Base-by-base conservation (phyloP, 208 protist genomes). In the Acanthamoeba castellanii region DNA sequence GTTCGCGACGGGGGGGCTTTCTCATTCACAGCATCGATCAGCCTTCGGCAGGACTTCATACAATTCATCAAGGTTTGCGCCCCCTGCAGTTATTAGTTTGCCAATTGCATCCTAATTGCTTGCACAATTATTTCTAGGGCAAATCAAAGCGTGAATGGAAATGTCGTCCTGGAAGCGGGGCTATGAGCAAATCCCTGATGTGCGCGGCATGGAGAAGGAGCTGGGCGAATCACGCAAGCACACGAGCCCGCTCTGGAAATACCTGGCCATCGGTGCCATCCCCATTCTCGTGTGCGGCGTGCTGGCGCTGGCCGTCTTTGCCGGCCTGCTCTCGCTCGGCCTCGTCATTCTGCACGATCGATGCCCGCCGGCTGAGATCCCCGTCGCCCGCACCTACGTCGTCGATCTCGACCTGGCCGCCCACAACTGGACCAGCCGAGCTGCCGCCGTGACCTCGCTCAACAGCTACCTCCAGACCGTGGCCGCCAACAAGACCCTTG, bases 261-360 rank as follows among this genome's bases (percentile, higher is more conserved):
- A 85, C n/a, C 45, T 85, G 4, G 76, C 76, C 34, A 20, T 85
- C n/a, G 76, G 76, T 34, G 76, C 76, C 47, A 22, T 85, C n/a
- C 76, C 76, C 16, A 57, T 85, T 34, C 76, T 85, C 22, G 18
- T 50, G 4, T 85, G 76, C 22, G 32, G 13, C 76, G 13, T 85
- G n/a, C 13, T 47, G 11, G 76, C 42, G 42, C 25, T 85, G 45
- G 76, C 76, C 18, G 76, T 30, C 18, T 85, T 85, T 50, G 76
- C 76, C 22, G 76, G 76, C n/a, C 37, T 57, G 14, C 76, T 85
- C 22, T 85, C 76, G 27, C 47, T 85, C 9, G 76, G 76, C 76
- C 47, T 85, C 16, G 76, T 85, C 34, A 85, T 85, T 34, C 76
- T 85, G 76, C 76, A 85, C 45, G 76, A 85, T 32, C 76, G 76